Evolutionary conservation across 1,284 basidiomycete species (phyloP), one percentile per base, ranked within the genome.

Genomic region (Pseudomicrostroma phylloplanum): DNA sequence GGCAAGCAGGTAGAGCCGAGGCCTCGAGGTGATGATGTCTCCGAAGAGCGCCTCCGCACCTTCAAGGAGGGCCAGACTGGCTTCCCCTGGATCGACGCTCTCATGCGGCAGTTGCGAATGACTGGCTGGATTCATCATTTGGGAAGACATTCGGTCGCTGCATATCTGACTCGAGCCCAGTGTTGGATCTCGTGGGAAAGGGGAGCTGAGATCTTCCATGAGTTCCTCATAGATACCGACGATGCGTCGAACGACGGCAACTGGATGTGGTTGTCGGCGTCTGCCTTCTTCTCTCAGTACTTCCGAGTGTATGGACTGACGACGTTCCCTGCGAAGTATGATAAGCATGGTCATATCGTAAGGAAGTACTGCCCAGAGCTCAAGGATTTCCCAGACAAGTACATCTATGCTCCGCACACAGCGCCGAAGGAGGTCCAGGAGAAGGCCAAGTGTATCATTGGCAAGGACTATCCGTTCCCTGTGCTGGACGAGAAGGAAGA

Each of bases 121-220:
- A 82, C 83, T 68, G 83, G 84, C 0, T 75, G 73, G 73, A 69
- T 75, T 57, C 73, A 73, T 49, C 72, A 84, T 71, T 79, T 84
- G 36, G 83, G 82, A 15, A 77, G 85, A 60, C 83, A 83, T 72
- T 81, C 80, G 11, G 83, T 85, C 54, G 85, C 85, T 7, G 84
- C 82, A 69, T 84, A 83, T 73, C 74, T 84, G 21, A 83, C 82
- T 9, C 79, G 83, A 55, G 83, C 84, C 17, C 83, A 85, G 68
- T 82, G 83, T 67, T 84, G 84, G 75, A 82, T 84, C 66, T 82
- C 81, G 8, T 85, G 83, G 84, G 84, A 85, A 68, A 74, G 82
- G 57, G 84, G 84, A 30, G 82, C 82, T 62, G 83, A 84, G 65
- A 81, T 83, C 36, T 83, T 84, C 78, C 83, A 84, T 57, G 66